Percentiles rank a stretch among this genome's conserved stretches.
These are phyloP conservation scores for Taphrina confusa DNA, from an alignment of 1,139 yeast genomes.

Conservation along the genomic window DNA sequence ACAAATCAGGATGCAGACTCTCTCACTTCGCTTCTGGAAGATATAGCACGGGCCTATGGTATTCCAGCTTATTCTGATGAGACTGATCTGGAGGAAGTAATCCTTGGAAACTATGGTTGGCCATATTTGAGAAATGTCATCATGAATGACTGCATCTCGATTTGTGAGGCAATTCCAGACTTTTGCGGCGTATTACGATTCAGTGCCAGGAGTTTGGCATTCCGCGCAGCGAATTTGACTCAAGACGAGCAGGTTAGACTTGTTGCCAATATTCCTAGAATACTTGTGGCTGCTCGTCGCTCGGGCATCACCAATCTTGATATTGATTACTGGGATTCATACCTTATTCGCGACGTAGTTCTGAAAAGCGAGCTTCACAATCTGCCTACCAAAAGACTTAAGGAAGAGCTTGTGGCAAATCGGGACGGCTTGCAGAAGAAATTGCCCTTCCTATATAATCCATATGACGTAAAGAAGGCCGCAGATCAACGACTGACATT, in stretches of 20 bases:
- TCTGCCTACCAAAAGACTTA: neutral
- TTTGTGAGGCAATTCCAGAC: slow-evolving; percentile 58
- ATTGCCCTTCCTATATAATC: slow-evolving; percentile 49
- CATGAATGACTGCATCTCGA: slow-evolving; percentile 56
- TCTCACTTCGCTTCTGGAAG: slow-evolving; percentile 43
- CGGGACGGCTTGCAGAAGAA: neutral
- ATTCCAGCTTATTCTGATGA: slow-evolving; percentile 35
- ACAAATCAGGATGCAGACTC: slow-evolving; percentile 8
- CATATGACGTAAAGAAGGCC: slow-evolving; percentile 44
- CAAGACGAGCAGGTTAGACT: slow-evolving; percentile 54
- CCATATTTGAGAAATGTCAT: slow-evolving; percentile 59
- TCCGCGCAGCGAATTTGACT: slow-evolving; percentile 52
- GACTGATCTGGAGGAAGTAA: slow-evolving; percentile 24
- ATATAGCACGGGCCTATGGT: slow-evolving; percentile 44
- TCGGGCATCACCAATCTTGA: slow-evolving; percentile 43
- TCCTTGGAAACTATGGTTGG: slow-evolving; percentile 54
- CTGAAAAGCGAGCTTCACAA: slow-evolving; percentile 34
- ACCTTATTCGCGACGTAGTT: slow-evolving; percentile 56
- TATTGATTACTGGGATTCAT: slow-evolving; percentile 69
- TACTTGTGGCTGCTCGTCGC: slow-evolving; percentile 44
- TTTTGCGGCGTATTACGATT: slow-evolving; percentile 53
- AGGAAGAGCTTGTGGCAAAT: slow-evolving; percentile 41
- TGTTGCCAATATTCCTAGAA: slow-evolving; percentile 44
- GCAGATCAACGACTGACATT: slow-evolving; percentile 27
- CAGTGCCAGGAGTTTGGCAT: slow-evolving; percentile 55